Evolutionary conservation across 2,329 filamentous ascomycete genomes (phyloP), one percentile per base, ranked within the genome.

Genomic region (Arthrobotrys entomopaga): DNA sequence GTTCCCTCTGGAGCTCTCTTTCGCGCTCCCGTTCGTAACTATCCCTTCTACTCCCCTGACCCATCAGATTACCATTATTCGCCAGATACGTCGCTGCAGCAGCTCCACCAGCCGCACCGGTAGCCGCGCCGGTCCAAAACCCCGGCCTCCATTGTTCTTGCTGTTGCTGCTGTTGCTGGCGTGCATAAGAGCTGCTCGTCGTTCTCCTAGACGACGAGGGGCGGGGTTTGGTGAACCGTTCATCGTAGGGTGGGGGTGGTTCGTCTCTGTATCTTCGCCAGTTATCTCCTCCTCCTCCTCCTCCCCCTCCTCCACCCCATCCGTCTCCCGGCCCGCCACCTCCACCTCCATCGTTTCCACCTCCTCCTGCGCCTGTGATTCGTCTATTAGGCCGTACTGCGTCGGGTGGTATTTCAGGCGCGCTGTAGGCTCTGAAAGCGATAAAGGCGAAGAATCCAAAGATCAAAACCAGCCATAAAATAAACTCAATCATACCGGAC

Each of bases 121-220:
- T 65, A n/a, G 71, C 71, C 0, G 71, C 71, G 7, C 71, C 71
- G 6, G 71, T 64, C 71, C 71, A 75, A 49, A 75, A 75, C n/a
- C 71, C 71, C 10, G 71, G 71, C 34, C 64, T 57, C 64, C 64
- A 75, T 13, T 65, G 57, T 26, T 67, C 71, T 19, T 61, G 69
- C n/a, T 20, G 29, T 15, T 54, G 63, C 43, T 56, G 65, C 13
- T 19, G 53, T 40, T 56, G 54, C 22, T 52, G 70, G 24, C 61
- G 24, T 53, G 34, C 54, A 22, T 40, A 40, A 16, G 57, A 66
- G 13, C 61, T 56, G 22, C 61, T 42, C 8, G 53, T 20, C 20
- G 61, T 54, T 38, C 61, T 50, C 15, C 71, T 57, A n/a, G 64
- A 54, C 46, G 63, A 52, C n/a, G 52, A 40, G 19, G 71, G 64